A percentile compares a stretch with the other conserved stretches of the same genome.
These are phyloP conservation scores for Isatis lusitanica DNA, from an alignment of 441 rosid genomes.

Conservation along the genomic window DNA sequence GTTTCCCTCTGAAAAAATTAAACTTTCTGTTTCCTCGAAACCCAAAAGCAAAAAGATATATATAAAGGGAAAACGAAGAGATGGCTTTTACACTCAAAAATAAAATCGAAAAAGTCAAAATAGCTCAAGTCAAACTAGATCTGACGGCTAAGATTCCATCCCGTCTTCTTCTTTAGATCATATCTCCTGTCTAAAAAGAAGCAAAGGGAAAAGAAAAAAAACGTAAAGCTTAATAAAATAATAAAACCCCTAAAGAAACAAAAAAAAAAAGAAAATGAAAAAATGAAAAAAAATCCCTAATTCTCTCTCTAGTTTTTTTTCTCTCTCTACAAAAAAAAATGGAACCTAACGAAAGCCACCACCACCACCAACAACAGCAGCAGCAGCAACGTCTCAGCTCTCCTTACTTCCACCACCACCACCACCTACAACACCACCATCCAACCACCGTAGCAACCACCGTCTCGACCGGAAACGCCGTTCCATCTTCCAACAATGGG, in stretches of 20 bases:
- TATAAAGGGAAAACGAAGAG: conserved; percentile 1
- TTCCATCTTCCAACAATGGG: conserved; percentile 38
- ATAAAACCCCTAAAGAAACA: conserved; percentile 29
- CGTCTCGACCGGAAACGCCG: conserved; percentile 23
- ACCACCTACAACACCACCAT: conserved; percentile 29
- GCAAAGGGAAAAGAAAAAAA: background rate
- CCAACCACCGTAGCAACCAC: conserved; percentile 40
- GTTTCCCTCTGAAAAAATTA: conserved; percentile 19
- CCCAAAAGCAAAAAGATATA: background rate
- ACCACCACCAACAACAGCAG: conserved; percentile 21
- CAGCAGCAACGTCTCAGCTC: conserved; percentile 34
- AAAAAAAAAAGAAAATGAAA: conserved; percentile 28
- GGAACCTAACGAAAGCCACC: conserved; percentile 43
- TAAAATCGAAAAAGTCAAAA: background rate
- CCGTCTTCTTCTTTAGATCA: background rate
- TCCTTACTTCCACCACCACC: conserved; percentile 29
- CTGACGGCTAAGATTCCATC: conserved; percentile 28
- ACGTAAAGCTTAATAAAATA: background rate
- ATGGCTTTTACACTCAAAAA: background rate
- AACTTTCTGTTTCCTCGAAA: conserved; percentile 24
- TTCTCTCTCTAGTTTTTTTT: conserved; percentile 28
- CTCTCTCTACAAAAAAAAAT: conserved; percentile 30
- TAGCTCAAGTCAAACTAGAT: conserved; percentile 17
- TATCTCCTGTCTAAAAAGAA: background rate
- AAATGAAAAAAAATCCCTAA: conserved; percentile 30